These are phyloP conservation scores for Silybum marianum DNA, from an alignment of 129 eudicot genomes.

Conservation along the genomic window DNA sequence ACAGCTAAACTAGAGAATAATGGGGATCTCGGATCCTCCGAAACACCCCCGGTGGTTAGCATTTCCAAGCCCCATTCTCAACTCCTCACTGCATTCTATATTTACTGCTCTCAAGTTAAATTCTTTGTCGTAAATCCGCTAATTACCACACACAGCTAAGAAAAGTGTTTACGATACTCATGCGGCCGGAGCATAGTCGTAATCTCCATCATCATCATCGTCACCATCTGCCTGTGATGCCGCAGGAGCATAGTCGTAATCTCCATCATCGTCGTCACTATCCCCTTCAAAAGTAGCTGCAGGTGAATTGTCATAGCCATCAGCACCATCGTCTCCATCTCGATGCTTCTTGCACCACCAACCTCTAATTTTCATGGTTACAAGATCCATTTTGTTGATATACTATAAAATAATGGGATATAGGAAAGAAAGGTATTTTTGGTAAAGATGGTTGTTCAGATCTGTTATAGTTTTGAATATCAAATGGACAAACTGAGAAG, in stretches of 20 bases:
- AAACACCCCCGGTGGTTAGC: too few relatives aligned
- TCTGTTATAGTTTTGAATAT: constrained; percentile 9
- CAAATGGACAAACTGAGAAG: neutral
- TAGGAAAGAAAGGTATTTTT: neutral
- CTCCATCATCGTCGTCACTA: constrained; percentile 25
- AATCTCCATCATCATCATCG: constrained; percentile 37
- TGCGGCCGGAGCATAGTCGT: constrained; percentile 52
- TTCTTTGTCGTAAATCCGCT: neutral
- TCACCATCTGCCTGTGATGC: constrained; percentile 34
- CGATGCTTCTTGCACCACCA: constrained; percentile 34
- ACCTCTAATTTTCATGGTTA: constrained; percentile 9
- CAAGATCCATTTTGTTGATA: constrained; percentile 22
- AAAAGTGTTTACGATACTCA: neutral
- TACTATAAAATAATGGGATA: neutral
- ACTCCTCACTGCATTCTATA: neutral
- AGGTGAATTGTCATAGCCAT: constrained; percentile 19
- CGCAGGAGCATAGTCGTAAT: constrained; percentile 21
- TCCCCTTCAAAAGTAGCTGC: constrained; percentile 28
- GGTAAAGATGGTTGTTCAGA: neutral
- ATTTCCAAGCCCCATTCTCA: neutral
- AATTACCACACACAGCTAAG: neutral
- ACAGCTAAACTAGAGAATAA: too few relatives aligned
- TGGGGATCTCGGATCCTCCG: too few relatives aligned
- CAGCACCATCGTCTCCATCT: constrained; percentile 34
- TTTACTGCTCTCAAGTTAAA: neutral